Percentiles rank a stretch among this genome's conserved stretches.
These are phyloP conservation scores for Aspergillus fumigatiaffinis DNA, from an alignment of 2,329 filamentous ascomycete genomes.

Conservation along the genomic window DNA sequence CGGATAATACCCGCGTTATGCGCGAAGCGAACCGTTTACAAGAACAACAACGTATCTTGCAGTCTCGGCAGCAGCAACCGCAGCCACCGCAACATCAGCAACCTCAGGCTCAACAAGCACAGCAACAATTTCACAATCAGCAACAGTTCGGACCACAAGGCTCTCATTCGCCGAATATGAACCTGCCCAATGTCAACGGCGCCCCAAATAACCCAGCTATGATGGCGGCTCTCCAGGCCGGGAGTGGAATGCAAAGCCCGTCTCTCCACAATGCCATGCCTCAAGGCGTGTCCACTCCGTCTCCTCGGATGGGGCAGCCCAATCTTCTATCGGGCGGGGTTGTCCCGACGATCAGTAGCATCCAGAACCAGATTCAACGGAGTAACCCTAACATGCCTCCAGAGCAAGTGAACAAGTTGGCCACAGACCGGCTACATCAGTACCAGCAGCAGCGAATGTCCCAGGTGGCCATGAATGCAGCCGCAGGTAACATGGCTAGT, in stretches of 20 bases:
- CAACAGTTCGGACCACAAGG: constrained; percentile 40
- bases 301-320: constrained; percentile 47
- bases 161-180: constrained; percentile 44
- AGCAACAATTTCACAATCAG: constrained; percentile 38
- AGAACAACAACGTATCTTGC: constrained; percentile 58
- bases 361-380: constrained; percentile 50
- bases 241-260: constrained; percentile 42
- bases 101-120: constrained; percentile 28
- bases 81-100: constrained; percentile 23
- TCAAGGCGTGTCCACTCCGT: constrained; percentile 41
- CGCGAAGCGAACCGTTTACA: constrained; percentile 47
- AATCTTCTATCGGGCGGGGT: constrained; percentile 51
- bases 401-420: constrained; percentile 52
- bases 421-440: constrained; percentile 48
- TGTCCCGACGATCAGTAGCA: constrained; percentile 52
- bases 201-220: constrained; percentile 42
- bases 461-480: constrained; percentile 51
- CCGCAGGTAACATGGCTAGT: constrained; percentile 44
- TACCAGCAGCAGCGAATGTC: constrained; percentile 47
- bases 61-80: constrained; percentile 44
- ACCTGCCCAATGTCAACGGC: constrained; percentile 39
- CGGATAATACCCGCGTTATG: constrained; percentile 46
- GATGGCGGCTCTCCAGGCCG: constrained; percentile 42
- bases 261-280: constrained; percentile 38
- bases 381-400: constrained; percentile 50